Conservation (phyloP, 768 basidiomycete genomes). For the Amanita rubescens region DNA sequence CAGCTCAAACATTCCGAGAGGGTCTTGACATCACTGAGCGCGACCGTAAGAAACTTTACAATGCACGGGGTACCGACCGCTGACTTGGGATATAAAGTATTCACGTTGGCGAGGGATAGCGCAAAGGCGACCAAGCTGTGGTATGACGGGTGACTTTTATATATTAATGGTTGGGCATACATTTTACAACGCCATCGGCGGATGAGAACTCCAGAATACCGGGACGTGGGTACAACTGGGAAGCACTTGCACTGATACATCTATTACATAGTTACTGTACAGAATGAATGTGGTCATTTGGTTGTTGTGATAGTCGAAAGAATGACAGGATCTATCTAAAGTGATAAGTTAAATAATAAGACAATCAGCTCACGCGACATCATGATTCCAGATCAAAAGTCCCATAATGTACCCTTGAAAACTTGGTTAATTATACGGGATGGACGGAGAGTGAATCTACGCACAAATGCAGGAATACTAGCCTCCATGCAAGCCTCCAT, state of each 20-base stretch:
- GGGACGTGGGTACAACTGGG: no score
- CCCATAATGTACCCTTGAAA: constrained; percentile 59
- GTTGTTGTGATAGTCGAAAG: no score
- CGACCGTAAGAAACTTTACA: constrained; percentile 55
- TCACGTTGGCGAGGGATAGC: background rate
- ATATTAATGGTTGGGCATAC: no score
- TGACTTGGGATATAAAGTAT: constrained; percentile 4
- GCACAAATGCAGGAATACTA: constrained; percentile 60
- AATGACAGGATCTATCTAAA: background rate
- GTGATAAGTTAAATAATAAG: background rate
- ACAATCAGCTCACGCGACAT: no score
- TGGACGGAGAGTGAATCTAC: constrained; percentile 12
- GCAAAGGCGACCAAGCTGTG: background rate
- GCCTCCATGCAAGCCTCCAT: constrained; percentile 74
- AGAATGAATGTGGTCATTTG: background rate
- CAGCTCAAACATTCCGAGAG: constrained; percentile 75
- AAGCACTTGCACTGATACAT: background rate
- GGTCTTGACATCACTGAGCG: constrained; percentile 91
- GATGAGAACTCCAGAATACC: no score
- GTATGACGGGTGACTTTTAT: background rate
- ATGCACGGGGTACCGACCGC: background rate
- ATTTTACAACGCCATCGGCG: no score
- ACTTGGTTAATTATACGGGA: background rate
- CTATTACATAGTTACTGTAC: background rate
- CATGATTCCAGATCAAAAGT: constrained; percentile 40